These are phyloP conservation scores for Syzygium syzygioides DNA, from an alignment of 441 rosid species.

Conservation along the genomic window DNA sequence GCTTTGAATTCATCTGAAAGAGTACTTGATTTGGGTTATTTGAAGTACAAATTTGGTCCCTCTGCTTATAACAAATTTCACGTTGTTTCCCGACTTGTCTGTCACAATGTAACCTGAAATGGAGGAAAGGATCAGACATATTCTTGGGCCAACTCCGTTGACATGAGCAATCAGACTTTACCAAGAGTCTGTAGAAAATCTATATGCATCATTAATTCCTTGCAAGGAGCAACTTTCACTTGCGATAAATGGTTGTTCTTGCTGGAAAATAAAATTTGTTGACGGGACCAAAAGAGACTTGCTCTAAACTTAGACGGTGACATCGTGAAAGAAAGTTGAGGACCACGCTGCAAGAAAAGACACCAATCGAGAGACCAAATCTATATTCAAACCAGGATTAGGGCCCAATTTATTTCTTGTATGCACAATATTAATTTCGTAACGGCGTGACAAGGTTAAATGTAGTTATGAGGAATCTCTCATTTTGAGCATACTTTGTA, in stretches of 20 bases:
- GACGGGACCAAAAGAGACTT: neutral
- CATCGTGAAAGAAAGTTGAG: neutral
- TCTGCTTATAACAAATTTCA: neutral
- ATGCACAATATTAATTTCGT: neutral
- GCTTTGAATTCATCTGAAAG: neutral
- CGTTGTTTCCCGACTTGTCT: neutral
- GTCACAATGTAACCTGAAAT: neutral
- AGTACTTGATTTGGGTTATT: neutral
- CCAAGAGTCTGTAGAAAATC: neutral
- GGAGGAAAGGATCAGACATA: neutral
- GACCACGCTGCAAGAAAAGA: neutral
- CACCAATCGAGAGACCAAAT: neutral
- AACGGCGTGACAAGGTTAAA: neutral
- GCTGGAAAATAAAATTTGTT: neutral
- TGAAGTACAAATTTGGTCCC: neutral
- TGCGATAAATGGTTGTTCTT: neutral
- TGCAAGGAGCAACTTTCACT: neutral
- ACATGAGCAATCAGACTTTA: neutral
- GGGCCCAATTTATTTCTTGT: neutral
- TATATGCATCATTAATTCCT: neutral
- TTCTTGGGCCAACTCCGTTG: neutral
- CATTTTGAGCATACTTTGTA: neutral
- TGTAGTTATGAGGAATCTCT: neutral
- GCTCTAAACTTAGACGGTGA: neutral
- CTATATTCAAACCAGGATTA: neutral